Evolutionary conservation across 805 yeast genomes (phyloP).

Genomic region (Ogataea glucozyma): DNA sequence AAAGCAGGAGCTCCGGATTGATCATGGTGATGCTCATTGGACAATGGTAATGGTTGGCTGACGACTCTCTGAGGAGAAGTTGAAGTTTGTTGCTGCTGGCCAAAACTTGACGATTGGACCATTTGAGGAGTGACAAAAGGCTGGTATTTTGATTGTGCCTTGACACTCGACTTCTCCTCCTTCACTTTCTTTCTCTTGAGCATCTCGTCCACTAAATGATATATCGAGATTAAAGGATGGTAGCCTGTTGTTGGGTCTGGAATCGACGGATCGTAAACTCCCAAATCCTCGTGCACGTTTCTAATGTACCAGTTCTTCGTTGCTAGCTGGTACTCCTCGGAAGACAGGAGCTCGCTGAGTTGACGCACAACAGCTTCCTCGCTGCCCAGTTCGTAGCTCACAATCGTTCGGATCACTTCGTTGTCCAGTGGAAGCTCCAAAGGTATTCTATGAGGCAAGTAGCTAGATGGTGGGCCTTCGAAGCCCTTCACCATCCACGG

Average conservation of each 20-base stretch:
- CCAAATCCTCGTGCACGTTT: constrained; percentile 34
- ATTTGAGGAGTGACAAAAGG: constrained; percentile 18
- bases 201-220: constrained; percentile 85
- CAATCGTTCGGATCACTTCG: constrained; percentile 70
- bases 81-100: constrained; percentile 14
- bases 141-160: constrained; percentile 18
- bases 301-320: constrained; percentile 60
- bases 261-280: constrained; percentile 29
- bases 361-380: constrained; percentile 57
- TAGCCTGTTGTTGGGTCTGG: constrained; percentile 84
- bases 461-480: constrained; percentile 68
- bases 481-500: constrained; percentile 95
- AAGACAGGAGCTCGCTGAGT: constrained; percentile 56
- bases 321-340: constrained; percentile 66
- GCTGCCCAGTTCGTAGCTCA: constrained; percentile 76
- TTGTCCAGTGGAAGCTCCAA: constrained; percentile 66
- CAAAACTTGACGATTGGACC: constrained; percentile 17
- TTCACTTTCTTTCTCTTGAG: constrained; percentile 65
- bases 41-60: constrained; percentile 31
- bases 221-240: constrained; percentile 87
- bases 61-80: constrained; percentile 25
- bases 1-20: constrained; percentile 29
- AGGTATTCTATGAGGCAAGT: constrained; percentile 79
- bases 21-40: constrained; percentile 25
- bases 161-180: constrained; percentile 43